These are phyloP conservation scores for Orbilia quercus DNA, from an alignment of 2,329 filamentous ascomycete genomes.

Conservation along the genomic window DNA sequence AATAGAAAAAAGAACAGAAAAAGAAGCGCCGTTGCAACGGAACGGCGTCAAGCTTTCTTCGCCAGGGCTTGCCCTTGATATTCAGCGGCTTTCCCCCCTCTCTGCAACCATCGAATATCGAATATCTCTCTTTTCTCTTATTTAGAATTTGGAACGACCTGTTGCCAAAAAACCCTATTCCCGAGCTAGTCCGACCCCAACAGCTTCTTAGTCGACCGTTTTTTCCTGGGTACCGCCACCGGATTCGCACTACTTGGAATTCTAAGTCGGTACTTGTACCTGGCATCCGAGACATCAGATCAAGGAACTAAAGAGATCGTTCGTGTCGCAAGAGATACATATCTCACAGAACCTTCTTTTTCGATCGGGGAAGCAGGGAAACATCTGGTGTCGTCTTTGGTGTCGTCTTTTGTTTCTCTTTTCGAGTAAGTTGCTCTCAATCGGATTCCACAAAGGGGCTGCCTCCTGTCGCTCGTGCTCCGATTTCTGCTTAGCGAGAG, in stretches of 20 bases:
- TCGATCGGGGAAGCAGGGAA: slow-evolving; percentile 27
- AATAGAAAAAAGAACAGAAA: too few species aligned
- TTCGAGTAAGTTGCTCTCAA: slow-evolving; percentile 15
- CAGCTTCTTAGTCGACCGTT: neutral
- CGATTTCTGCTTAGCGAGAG: slow-evolving; percentile 46
- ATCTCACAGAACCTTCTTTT: neutral
- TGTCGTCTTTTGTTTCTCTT: slow-evolving; percentile 15
- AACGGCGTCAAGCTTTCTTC: slow-evolving; percentile 27
- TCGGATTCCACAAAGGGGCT: slow-evolving; percentile 24
- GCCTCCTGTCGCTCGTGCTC: slow-evolving; percentile 40
- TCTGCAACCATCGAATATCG: slow-evolving; percentile 18
- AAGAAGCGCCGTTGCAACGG: slow-evolving; percentile 15
- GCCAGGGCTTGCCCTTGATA: slow-evolving; percentile 2
- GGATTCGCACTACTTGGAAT: slow-evolving; percentile 48
- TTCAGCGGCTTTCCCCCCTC: neutral
- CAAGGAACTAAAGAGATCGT: too few species aligned
- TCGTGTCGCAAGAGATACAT: slow-evolving; percentile 11
- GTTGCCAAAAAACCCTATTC: slow-evolving; percentile 26
- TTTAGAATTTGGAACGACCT: slow-evolving; percentile 32
- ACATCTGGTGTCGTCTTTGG: neutral
- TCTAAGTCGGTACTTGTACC: slow-evolving; percentile 37
- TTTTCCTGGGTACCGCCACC: slow-evolving; percentile 28
- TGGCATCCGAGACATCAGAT: slow-evolving; percentile 45
- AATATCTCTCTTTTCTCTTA: slow-evolving; percentile 31
- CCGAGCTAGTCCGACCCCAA: slow-evolving; percentile 1